These are phyloP conservation scores for Sarocladiaceae sp. DNA, from an alignment of 2,329 filamentous ascomycete genomes.

Conservation along the genomic window DNA sequence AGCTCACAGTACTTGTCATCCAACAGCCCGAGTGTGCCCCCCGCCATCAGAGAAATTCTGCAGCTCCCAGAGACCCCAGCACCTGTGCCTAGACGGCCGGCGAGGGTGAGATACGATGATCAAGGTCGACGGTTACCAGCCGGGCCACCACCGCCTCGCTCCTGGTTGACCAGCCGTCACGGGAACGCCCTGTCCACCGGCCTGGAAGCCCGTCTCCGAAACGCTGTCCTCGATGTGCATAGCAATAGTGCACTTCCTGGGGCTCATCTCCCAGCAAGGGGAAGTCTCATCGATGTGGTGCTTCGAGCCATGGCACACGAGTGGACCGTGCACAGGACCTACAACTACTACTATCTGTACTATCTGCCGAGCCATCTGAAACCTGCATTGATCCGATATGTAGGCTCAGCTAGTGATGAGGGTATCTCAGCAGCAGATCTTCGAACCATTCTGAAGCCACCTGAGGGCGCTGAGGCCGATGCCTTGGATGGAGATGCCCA, in stretches of 20 bases:
- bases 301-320: constrained; percentile 47
- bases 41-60: constrained; percentile 54
- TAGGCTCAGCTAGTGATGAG: constrained; percentile 39
- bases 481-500: constrained; percentile 18
- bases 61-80: constrained; percentile 54
- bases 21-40: constrained; percentile 51
- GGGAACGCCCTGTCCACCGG: constrained; percentile 13
- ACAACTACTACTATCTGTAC: constrained; percentile 54
- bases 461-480: constrained; percentile 21
- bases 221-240: not conserved
- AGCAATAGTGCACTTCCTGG: constrained; percentile 36
- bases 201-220: not conserved
- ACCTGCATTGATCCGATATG: constrained; percentile 45
- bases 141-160: constrained; percentile 55
- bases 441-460: constrained; percentile 37
- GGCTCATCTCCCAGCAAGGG: constrained; percentile 35
- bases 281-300: constrained; percentile 48
- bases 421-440: constrained; percentile 50
- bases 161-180: constrained; percentile 40
- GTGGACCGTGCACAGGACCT: constrained; percentile 52
- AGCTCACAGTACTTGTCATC: constrained; percentile 22
- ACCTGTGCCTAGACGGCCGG: constrained; percentile 42
- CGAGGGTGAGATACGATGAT: constrained; percentile 37
- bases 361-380: constrained; percentile 51
- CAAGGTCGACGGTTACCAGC: constrained; percentile 49